Conservation (phyloP, 768 basidiomycete species). For the Tylopilus balloui region DNA sequence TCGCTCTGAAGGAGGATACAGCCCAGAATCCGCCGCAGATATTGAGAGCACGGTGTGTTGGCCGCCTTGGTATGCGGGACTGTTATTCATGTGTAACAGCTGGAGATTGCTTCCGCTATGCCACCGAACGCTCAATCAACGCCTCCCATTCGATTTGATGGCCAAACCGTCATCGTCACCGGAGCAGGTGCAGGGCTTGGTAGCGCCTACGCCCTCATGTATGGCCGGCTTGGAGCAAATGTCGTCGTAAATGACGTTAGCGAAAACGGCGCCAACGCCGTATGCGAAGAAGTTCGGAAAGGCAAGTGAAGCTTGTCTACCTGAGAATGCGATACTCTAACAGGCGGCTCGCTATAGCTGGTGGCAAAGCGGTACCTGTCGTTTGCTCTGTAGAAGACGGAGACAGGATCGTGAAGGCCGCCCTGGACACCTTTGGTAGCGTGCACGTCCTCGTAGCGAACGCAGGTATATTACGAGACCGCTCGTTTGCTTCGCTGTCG, state of each 20-base stretch:
- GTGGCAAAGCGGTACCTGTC: conserved; percentile 82
- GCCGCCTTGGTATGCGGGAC: not conserved
- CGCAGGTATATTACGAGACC: conserved; percentile 91
- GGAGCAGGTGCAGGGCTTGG: conserved; percentile 95
- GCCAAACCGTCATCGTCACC: conserved; percentile 89
- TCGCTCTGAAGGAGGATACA: conserved; percentile 27
- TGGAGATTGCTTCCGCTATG: conserved; percentile 59
- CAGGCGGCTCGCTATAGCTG: conserved; percentile 44
- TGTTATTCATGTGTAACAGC: conserved; percentile 33
- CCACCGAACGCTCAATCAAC: conserved; percentile 66
- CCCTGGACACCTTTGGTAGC: conserved; percentile 80
- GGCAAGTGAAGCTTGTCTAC: conserved; percentile 39
- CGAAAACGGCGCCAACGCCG: conserved; percentile 75
- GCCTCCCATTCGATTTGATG: conserved; percentile 74
- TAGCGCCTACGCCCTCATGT: conserved; percentile 89
- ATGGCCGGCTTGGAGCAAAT: conserved; percentile 87
- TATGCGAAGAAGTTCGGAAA: conserved; percentile 82
- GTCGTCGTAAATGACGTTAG: conserved; percentile 95
- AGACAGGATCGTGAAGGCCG: conserved; percentile 81
- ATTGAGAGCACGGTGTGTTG: conserved; percentile 49
- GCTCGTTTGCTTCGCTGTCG: conserved; percentile 84
- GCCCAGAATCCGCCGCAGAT: conserved; percentile 64
- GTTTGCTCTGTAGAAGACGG: conserved; percentile 91
- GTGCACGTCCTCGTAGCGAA: conserved; percentile 90
- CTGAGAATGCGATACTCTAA: not conserved